phyloP scores from a whole-genome alignment of 2,329 filamentous ascomycete genomes.

The Trichoderma sp. region DNA sequence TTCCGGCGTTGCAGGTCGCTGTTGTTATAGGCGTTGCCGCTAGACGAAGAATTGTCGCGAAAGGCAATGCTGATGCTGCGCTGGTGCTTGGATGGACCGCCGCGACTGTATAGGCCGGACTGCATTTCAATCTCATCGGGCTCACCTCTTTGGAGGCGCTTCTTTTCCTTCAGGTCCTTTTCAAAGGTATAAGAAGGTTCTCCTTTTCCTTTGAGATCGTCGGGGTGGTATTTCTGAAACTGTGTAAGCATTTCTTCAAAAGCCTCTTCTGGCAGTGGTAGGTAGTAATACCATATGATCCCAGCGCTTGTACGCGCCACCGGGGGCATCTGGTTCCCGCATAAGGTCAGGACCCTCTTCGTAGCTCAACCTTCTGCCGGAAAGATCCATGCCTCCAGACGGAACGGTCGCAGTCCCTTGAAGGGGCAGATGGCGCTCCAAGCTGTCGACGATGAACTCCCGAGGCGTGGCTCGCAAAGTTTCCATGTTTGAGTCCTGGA shows the following conservation, averaged over 20 bases:
- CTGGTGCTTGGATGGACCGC: slow-evolving; percentile 38
- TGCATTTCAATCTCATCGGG: slow-evolving; percentile 21
- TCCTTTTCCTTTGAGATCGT: slow-evolving; percentile 81
- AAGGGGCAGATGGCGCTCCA: slow-evolving; percentile 73
- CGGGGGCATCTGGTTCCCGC: slow-evolving; percentile 66
- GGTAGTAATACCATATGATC: slow-evolving; percentile 61
- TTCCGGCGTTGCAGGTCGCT: slow-evolving; percentile 40
- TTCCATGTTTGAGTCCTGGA: slow-evolving; percentile 70
- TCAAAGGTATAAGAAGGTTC: slow-evolving; percentile 75
- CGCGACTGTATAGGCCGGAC: slow-evolving; percentile 13
- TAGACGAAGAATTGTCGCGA: not conserved
- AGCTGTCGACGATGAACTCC: slow-evolving; percentile 74
- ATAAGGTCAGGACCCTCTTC: slow-evolving; percentile 86
- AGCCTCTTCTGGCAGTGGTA: too few species aligned
- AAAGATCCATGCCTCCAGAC: slow-evolving; percentile 66
- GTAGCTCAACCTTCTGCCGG: slow-evolving; percentile 74
- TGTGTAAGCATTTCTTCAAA: slow-evolving; percentile 1
- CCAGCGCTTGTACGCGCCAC: slow-evolving; percentile 78
- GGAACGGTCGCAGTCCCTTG: slow-evolving; percentile 80
- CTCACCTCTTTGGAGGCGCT: slow-evolving; percentile 33
- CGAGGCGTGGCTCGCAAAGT: slow-evolving; percentile 78
- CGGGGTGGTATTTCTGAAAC: slow-evolving; percentile 66
- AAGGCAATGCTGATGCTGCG: slow-evolving; percentile 48
- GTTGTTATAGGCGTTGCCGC: slow-evolving; percentile 11
- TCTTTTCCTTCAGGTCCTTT: slow-evolving; percentile 63